Base-by-base conservation (phyloP, 768 basidiomycete species). In the Russula sp. region DNA sequence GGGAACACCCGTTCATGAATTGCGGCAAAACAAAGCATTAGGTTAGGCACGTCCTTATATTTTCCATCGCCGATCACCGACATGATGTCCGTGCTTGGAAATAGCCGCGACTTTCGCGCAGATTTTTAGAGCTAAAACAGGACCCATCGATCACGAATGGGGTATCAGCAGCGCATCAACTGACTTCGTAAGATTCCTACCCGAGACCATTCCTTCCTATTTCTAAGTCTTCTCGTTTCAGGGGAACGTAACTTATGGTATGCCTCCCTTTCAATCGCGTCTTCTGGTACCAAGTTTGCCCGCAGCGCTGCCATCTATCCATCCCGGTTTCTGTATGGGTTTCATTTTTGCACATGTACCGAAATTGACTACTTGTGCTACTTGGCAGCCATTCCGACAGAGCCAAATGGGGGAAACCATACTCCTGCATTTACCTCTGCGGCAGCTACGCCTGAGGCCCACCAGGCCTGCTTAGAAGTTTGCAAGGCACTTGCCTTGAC, bases 171-270 rank as follows among this genome's bases (percentile, higher is more conserved):
- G 79, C 50, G 90, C 88, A 13, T 92, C 89, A 5, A 92, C 91
- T 3, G 91, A 92, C 71, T 92, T 93, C 66, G 91, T 91, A 68
- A 76, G 87, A 75, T 6, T 16, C 27, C 8, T 52, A 40, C 44
- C 18, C 42, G 44, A 55, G 35, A 8, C 20, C n/a, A 61, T 11
- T 44, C 3, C 27, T 34, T 39, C 40, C 5, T 40, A 11, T 34
- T 35, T 20, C 22, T 56, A 42, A 65, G 20, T 32, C 10, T 59
- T 6, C 20, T 35, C 53, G 14, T 55, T 54, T 22, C 55, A 89
- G 88, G 88, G 88, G 31, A 89, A 91, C 70, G 77, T 92, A 31
- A 86, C 84, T 5, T 89, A 92, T 66, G 82, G 89, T 89, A 71
- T 54, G 73, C 8, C 2, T 54, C 44, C 37, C 51, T 13, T 44